Evolutionary conservation across 192 early-diverging fungal genomes (phyloP).

Genomic region (Neocallimastix lanati): DNA sequence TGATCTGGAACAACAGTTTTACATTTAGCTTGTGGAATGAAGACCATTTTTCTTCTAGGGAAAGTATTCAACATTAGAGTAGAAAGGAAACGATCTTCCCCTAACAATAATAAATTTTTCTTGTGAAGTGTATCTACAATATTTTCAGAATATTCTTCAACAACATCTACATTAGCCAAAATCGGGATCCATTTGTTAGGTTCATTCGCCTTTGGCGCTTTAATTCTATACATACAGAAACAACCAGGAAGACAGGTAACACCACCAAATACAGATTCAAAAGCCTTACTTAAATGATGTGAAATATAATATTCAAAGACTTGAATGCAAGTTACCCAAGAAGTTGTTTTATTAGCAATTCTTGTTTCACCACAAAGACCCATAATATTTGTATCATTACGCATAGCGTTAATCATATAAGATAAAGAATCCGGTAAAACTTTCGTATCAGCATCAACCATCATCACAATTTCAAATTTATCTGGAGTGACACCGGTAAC

Average conservation of each 20-base stretch:
- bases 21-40: conserved; percentile 81
- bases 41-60: conserved; percentile 87
- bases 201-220: background rate
- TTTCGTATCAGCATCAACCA: too few species aligned
- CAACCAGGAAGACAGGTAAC: background rate
- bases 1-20: conserved; percentile 80
- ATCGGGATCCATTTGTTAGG: background rate
- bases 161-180: background rate
- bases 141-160: conserved; percentile 31
- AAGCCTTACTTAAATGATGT: conserved; percentile 5
- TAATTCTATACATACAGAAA: background rate
- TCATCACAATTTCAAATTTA: background rate
- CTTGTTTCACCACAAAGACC: too few species aligned
- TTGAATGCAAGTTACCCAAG: conserved; percentile 6
- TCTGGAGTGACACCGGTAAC: conserved; percentile 2
- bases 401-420: conserved; percentile 2
- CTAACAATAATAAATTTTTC: conserved; percentile 79
- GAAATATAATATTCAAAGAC: conserved; percentile 6
- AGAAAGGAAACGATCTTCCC: conserved; percentile 83
- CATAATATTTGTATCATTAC: conserved; percentile 3
- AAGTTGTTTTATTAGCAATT: conserved; percentile 2
- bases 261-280: conserved; percentile 2
- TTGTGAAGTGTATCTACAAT: conserved; percentile 57
- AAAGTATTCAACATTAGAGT: conserved; percentile 85
- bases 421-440: conserved; percentile 6